Evolutionary conservation across 2,329 filamentous ascomycete species (phyloP).

Genomic region (Alternaria dauci): DNA sequence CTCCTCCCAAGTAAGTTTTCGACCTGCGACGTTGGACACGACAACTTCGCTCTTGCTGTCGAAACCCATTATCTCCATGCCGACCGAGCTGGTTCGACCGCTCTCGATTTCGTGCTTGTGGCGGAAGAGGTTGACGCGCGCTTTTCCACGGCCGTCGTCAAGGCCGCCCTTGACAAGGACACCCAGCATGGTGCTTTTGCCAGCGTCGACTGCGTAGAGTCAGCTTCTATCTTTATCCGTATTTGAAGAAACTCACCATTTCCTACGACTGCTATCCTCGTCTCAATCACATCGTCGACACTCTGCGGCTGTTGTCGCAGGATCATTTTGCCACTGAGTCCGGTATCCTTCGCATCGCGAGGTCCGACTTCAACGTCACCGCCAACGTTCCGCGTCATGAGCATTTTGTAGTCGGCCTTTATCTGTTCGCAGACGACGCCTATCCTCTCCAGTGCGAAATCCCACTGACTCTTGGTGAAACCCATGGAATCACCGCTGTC

Average conservation of each 20-base stretch:
- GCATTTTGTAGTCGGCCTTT: conserved; percentile 78
- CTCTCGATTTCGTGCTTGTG: conserved; percentile 99
- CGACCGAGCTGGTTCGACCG: conserved; percentile 92
- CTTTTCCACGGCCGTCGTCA: conserved; percentile 92
- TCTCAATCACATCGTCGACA: conserved; percentile 91
- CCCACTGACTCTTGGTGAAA: conserved; percentile 78
- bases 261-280: conserved; percentile 93
- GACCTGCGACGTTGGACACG: conserved; percentile 79
- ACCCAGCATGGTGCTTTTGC: conserved; percentile 94
- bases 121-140: conserved; percentile 92
- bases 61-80: conserved; percentile 97
- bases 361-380: conserved; percentile 76
- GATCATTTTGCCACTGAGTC: conserved; percentile 84
- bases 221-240: conserved; percentile 6
- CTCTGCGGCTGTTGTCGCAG: conserved; percentile 76
- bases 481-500: conserved; percentile 87
- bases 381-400: conserved; percentile 90
- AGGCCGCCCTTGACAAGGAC: conserved; percentile 95
- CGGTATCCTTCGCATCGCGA: conserved; percentile 71
- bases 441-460: conserved; percentile 72
- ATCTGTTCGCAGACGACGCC: conserved; percentile 69
- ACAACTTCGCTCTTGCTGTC: conserved; percentile 86
- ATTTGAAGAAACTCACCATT: conserved; percentile 69
- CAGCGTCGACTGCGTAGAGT: conserved; percentile 76
- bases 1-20: conserved; percentile 95